Evolutionary conservation across 2,329 filamentous ascomycete genomes (phyloP).

Genomic region (Epicoccum sorghinum): DNA sequence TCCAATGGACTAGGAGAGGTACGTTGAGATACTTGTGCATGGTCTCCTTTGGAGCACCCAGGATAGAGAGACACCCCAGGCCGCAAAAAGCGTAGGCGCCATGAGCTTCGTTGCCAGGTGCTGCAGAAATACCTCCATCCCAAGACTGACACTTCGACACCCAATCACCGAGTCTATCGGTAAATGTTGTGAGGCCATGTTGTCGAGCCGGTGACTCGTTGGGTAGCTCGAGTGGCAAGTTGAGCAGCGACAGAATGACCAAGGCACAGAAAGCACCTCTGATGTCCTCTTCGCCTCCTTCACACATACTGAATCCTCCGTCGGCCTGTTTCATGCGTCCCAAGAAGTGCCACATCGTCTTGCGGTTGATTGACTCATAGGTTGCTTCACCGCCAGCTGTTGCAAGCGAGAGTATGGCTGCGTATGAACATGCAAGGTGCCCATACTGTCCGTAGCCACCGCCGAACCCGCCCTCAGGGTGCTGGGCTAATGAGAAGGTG

Average conservation of each 20-base stretch:
- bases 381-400: constrained; percentile 77
- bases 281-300: constrained; percentile 90
- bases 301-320: constrained; percentile 87
- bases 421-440: constrained; percentile 90
- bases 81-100: constrained; percentile 97
- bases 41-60: constrained; percentile 77
- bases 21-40: constrained; percentile 81
- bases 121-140: constrained; percentile 89
- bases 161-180: constrained; percentile 78
- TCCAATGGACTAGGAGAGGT: constrained; percentile 79
- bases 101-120: constrained; percentile 88
- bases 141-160: constrained; percentile 89
- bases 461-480: constrained; percentile 82
- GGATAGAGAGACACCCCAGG: constrained; percentile 83
- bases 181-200: constrained; percentile 68
- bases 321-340: constrained; percentile 82
- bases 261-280: constrained; percentile 92
- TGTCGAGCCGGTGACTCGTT: constrained; percentile 71
- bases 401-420: constrained; percentile 76
- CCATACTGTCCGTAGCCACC: constrained; percentile 91
- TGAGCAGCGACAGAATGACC: constrained; percentile 80
- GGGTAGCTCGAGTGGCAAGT: constrained; percentile 80
- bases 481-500: constrained; percentile 83
- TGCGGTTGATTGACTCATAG: constrained; percentile 78
- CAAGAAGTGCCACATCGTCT: constrained; percentile 89